A percentile compares a stretch with the other conserved stretches of the same genome.
Conservation (phyloP, 2,329 filamentous ascomycete species). For the Eurotiales sp. region DNA sequence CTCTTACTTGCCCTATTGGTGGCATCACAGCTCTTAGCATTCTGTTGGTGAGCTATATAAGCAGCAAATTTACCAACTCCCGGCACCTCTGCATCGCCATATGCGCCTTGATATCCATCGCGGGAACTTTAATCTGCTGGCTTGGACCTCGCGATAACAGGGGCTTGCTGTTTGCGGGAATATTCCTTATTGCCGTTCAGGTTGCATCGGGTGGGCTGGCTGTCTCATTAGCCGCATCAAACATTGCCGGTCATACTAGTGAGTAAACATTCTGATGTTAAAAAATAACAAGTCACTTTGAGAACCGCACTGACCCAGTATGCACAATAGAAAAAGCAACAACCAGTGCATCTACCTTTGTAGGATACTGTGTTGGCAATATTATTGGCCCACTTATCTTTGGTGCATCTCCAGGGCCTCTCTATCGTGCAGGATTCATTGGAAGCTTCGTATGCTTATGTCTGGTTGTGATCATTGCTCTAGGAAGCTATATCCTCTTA, state of each 20-base stretch:
- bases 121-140: slow-evolving; percentile 10
- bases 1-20: slow-evolving; percentile 8
- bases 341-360: slow-evolving; percentile 7
- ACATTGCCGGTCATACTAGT: slow-evolving; percentile 10
- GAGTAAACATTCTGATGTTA: background rate
- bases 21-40: slow-evolving; percentile 6
- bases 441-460: slow-evolving; percentile 3
- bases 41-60: slow-evolving; percentile 2
- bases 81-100: slow-evolving; percentile 5
- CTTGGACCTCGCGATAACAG: background rate
- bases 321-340: slow-evolving; percentile 6
- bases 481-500: background rate
- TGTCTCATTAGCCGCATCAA: slow-evolving; percentile 9
- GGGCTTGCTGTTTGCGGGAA: slow-evolving; percentile 9
- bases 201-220: slow-evolving; percentile 11
- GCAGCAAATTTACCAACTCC: background rate
- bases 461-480: background rate
- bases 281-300: too few species aligned
- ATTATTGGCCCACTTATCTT: slow-evolving; percentile 10
- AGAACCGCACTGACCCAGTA: background rate
- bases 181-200: slow-evolving; percentile 9
- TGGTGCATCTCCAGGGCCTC: slow-evolving; percentile 8
- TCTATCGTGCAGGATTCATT: slow-evolving; percentile 4
- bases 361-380: slow-evolving; percentile 9
- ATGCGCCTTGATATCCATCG: slow-evolving; percentile 2